These are phyloP conservation scores for Xerocomus nothofagi DNA, from an alignment of 1,284 basidiomycete genomes.

Conservation along the genomic window DNA sequence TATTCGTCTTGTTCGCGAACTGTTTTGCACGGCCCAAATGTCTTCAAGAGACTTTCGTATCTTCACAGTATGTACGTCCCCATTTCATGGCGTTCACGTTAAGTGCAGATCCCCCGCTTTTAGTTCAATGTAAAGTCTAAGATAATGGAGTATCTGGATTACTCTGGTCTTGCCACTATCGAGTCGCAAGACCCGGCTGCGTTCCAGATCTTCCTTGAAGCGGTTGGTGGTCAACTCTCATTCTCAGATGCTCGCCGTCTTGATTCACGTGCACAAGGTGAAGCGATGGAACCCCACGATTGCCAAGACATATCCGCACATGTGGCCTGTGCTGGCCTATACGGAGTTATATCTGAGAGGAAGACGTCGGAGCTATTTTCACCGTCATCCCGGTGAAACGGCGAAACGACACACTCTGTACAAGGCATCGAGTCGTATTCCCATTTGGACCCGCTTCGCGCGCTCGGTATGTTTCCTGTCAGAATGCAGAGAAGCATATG, in stretches of 20 bases:
- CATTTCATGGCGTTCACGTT: background rate
- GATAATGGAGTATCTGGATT: background rate
- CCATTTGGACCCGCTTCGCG: constrained; percentile 17
- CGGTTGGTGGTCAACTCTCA: constrained; percentile 8
- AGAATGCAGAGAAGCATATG: background rate
- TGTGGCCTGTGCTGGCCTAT: constrained; percentile 25
- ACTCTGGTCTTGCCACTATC: background rate
- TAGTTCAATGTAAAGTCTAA: constrained; percentile 4
- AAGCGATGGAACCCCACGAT: constrained; percentile 10
- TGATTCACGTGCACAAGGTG: constrained; percentile 16
- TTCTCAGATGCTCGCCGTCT: background rate
- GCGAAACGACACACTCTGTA: rapidly evolving
- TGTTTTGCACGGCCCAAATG: constrained; percentile 3
- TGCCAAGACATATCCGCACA: constrained; percentile 15
- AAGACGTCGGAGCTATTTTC: background rate
- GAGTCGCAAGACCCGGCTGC: constrained; percentile 15
- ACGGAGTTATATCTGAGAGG: constrained; percentile 17
- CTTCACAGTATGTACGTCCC: constrained; percentile 15
- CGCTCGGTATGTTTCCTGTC: constrained; percentile 9
- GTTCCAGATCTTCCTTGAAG: constrained; percentile 13
- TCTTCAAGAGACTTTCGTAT: background rate
- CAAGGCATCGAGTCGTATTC: background rate
- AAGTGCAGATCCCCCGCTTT: background rate
- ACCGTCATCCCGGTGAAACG: no score
- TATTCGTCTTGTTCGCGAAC: background rate